phyloP scores from a whole-genome alignment of 331 rosid genomes.

The Cydonia oblonga region DNA sequence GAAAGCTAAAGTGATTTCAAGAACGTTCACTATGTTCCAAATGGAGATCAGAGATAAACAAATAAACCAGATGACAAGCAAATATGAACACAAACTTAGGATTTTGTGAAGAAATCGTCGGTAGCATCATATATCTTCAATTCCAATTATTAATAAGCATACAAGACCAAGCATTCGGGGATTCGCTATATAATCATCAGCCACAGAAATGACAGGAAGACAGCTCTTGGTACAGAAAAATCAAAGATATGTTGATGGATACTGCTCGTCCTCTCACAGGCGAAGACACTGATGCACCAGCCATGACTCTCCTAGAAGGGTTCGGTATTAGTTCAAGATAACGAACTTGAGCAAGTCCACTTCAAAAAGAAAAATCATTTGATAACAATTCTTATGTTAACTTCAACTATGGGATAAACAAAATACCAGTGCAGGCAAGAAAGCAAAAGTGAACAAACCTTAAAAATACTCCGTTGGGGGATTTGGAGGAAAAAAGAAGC shows the following conservation, averaged over 20 bases:
- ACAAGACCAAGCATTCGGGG: not conserved
- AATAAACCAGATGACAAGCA: not conserved
- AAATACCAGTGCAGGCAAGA: no score
- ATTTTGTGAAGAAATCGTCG: not conserved
- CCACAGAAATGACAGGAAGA: not conserved
- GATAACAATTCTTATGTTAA: no score
- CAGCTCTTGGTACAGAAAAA: not conserved
- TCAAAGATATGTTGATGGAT: not conserved
- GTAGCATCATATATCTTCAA: not conserved
- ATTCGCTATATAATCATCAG: not conserved
- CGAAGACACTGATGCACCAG: not conserved
- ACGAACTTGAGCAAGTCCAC: no score
- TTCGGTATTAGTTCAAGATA: not conserved
- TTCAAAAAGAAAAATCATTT: no score
- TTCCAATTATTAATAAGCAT: not conserved
- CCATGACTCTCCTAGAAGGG: not conserved
- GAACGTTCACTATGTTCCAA: not conserved
- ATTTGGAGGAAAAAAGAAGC: constrained; percentile 8
- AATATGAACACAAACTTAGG: not conserved
- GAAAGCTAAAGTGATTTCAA: not conserved
- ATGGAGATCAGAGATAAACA: not conserved
- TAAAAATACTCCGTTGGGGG: not conserved
- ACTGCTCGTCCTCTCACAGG: not conserved
- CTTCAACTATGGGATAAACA: no score
- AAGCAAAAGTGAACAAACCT: not conserved